Base-by-base conservation (phyloP, 768 basidiomycete genomes). In the Pilatotrama ljubarskyi region DNA sequence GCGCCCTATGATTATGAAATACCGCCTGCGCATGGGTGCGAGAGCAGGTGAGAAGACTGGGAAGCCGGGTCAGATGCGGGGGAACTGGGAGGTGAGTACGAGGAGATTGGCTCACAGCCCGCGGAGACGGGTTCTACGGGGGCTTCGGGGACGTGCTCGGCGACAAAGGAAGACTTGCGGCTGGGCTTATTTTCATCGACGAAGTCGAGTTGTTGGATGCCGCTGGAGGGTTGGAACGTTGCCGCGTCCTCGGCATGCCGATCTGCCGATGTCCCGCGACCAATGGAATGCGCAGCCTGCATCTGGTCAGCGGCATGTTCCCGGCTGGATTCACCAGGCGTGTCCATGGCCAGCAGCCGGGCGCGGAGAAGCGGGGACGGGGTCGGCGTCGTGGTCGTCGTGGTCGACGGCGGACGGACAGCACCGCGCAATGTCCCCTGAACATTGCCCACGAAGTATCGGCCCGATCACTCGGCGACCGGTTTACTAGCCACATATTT, bases 1-100 rank as follows among this genome's bases (percentile, higher is more conserved):
- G 13, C 63, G 61, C 9, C 66, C 64, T 7, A 78, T 59, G 51
- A 78, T 75, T 59, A 74, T 63, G 26, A 73, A 58, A 61, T 73
- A 74, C 15, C 59, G 43, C 26, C 63, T 55, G 10, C 73, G 65
- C 13, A 69, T 47, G 6, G 62, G 61, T 0, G 71, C 69, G 46
- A 74, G 50, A 37, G 65, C 59, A 10, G 61, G 59, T 25, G 67
- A 59, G 54, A 65, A 72, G 63, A 69, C 70, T 71, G 55, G 17
- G 29, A 29, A 25, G 37, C 18, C 17, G 36, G 25, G 25, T 55
- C 37, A 36, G 40, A 29, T 20, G 15, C 25, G 20, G 38, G 15
- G 17, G 20, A 41, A 14, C 4, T 10, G 24, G 13, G n/a, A 35
- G 17, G 29, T 10, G 29, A 32, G 10, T 32, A 32, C 10, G 24